Conservation (phyloP, 2,329 filamentous ascomycete genomes). For the Aspergillus hortae region DNA sequence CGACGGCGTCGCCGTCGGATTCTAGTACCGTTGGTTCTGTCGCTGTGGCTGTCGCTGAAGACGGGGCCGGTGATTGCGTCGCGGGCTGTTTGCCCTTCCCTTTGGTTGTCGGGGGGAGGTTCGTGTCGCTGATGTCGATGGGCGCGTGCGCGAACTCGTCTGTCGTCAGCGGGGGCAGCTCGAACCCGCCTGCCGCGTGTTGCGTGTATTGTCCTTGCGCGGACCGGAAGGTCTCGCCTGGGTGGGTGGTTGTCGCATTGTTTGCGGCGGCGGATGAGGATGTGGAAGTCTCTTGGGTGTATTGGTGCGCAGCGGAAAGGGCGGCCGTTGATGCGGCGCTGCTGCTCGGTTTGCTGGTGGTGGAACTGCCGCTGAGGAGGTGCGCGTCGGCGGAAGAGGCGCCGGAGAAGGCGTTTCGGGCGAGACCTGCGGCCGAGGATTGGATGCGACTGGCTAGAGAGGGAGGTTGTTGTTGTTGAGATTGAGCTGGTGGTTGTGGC, state of each 20-base stretch:
- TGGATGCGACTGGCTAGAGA: slow-evolving; percentile 28
- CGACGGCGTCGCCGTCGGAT: slow-evolving; percentile 41
- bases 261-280: background rate
- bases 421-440: slow-evolving; percentile 34
- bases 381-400: slow-evolving; percentile 18
- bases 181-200: slow-evolving; percentile 12
- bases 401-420: slow-evolving; percentile 28
- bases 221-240: background rate
- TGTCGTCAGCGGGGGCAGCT: slow-evolving; percentile 15
- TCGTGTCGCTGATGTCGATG: background rate
- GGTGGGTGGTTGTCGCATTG: slow-evolving; percentile 15
- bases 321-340: slow-evolving; percentile 14
- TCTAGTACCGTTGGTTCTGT: slow-evolving; percentile 5
- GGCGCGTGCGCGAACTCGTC: slow-evolving; percentile 20
- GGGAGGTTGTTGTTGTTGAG: background rate
- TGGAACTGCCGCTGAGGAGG: slow-evolving; percentile 17
- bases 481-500: background rate
- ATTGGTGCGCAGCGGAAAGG: slow-evolving; percentile 17
- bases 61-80: slow-evolving; percentile 5
- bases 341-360: slow-evolving; percentile 17
- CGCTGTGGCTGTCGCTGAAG: background rate
- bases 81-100: slow-evolving; percentile 10
- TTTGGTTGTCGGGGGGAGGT: background rate
- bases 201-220: slow-evolving; percentile 9
- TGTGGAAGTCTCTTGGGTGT: slow-evolving; percentile 6